A percentile compares a stretch with the other conserved stretches of the same genome.
Evolutionary conservation across 768 basidiomycete species (phyloP).

Genomic region (Boletus coccyginus): DNA sequence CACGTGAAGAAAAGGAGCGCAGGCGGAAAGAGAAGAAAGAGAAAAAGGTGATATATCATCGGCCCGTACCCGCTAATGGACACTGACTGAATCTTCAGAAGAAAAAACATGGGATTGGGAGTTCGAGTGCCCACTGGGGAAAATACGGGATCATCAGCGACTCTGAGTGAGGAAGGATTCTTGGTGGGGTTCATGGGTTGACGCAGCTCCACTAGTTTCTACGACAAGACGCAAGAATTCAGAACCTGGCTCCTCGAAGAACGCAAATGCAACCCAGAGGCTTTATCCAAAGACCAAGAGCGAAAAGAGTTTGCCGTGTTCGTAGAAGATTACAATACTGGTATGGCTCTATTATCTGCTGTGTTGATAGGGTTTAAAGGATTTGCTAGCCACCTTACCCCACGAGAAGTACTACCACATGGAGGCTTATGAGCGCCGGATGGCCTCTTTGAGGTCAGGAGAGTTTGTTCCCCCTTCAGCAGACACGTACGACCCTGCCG

Average conservation of each 20-base stretch:
- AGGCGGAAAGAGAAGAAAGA: constrained; percentile 68
- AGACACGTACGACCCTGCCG: constrained; percentile 77
- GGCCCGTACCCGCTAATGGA: neutral
- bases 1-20: constrained; percentile 49
- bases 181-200: constrained; percentile 5
- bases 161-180: constrained; percentile 58
- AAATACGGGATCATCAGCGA: constrained; percentile 88
- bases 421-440: constrained; percentile 78
- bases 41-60: constrained; percentile 48
- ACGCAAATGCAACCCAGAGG: constrained; percentile 87
- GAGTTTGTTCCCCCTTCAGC: constrained; percentile 72
- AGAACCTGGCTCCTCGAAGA: constrained; percentile 93
- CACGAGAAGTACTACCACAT: constrained; percentile 96
- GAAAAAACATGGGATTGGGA: constrained; percentile 46
- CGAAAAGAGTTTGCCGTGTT: constrained; percentile 83
- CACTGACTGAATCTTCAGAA: constrained; percentile 43
- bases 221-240: constrained; percentile 83
- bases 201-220: constrained; percentile 52
- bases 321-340: constrained; percentile 82
- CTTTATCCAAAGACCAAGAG: constrained; percentile 78
- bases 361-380: neutral
- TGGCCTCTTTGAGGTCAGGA: constrained; percentile 81
- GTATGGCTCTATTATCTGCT: constrained; percentile 34
- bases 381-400: constrained; percentile 72
- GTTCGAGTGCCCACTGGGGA: constrained; percentile 71